Base-by-base conservation (phyloP, 148 eudicot genomes). In the Cornus suecica region DNA sequence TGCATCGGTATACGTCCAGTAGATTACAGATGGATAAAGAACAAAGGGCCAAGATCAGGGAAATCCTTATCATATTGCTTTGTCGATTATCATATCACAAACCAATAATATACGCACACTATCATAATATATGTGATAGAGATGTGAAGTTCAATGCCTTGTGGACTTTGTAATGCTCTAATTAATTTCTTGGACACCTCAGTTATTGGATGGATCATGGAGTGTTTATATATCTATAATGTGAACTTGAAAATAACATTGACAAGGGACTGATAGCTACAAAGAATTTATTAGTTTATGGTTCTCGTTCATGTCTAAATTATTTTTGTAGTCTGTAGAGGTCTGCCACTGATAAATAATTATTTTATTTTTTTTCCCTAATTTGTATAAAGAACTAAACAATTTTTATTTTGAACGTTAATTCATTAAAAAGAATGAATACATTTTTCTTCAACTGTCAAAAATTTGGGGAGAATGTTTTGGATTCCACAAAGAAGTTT, bases 401-500 rank as follows among this genome's bases (percentile, higher is more conserved):
- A 52, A n/a, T n/a, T 52, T 52, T 9, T 9, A 52, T 2, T 52
- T 52, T 5, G 14, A 52, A 52, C 14, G 14, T 52, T 52, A 52
- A 52, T 41, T 41, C 9, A 11, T 52, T 52, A 52, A 11, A 52
- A 7, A 18, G 18, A 10, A 10, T 15, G 58, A 29, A 32, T 62
- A n/a, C n/a, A n/a, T n/a, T n/a, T n/a, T n/a, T n/a, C n/a, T n/a
- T n/a, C n/a, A n/a, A n/a, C n/a, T n/a, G n/a, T n/a, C 89, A 83
- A 74, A 96, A 96, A 80, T 93, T 93, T 85, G 92, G 74, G 68
- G 99, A 96, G 83, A 93, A 96, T 87, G 98, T 96, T 75, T 74
- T 96, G 76, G 99, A 96, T 82, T 91, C 98, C 28, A 96, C 99
- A 42, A 96, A 96, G 93, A 96, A 90, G 80, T 96, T 91, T 87